Evolutionary conservation across 2,329 filamentous ascomycete genomes (phyloP).

Genomic region (Alternaria sp.): DNA sequence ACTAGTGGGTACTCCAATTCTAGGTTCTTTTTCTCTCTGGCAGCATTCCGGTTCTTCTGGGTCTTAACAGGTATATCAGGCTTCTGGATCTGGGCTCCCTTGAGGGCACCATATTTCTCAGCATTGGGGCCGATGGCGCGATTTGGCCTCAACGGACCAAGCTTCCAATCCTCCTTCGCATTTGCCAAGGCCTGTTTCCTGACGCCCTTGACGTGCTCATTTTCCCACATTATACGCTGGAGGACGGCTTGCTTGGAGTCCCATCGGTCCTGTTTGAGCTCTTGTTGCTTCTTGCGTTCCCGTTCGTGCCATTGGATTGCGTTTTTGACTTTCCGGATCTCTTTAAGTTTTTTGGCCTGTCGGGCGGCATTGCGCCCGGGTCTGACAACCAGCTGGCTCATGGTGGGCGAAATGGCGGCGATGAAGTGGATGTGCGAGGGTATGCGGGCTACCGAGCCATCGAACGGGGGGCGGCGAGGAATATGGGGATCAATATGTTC

Average conservation of each 20-base stretch:
- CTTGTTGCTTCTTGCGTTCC: conserved; percentile 36
- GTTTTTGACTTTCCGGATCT: conserved; percentile 55
- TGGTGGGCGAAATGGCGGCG: conserved; percentile 63
- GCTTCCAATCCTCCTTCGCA: conserved; percentile 77
- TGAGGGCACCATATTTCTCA: conserved; percentile 67
- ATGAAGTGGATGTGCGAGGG: conserved; percentile 19
- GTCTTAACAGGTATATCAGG: conserved; percentile 52
- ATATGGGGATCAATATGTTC: conserved; percentile 1
- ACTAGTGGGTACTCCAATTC: conserved; percentile 39
- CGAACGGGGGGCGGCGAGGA: conserved; percentile 12
- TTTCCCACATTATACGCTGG: conserved; percentile 27
- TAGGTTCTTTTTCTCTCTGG: conserved; percentile 32
- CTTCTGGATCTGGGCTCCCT: conserved; percentile 37
- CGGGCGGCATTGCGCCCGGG: conserved; percentile 40
- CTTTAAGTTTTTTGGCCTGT: conserved; percentile 43
- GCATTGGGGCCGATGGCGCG: conserved; percentile 70
- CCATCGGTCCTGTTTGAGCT: conserved; percentile 39
- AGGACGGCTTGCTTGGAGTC: conserved; percentile 41
- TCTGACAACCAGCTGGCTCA: conserved; percentile 37
- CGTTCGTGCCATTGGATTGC: conserved; percentile 46
- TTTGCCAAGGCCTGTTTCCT: conserved; percentile 62
- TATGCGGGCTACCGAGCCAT: conserved; percentile 43
- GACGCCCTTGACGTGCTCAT: conserved; percentile 36
- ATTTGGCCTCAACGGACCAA: conserved; percentile 80
- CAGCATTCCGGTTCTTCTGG: conserved; percentile 36